Base-by-base conservation (phyloP, 108 stramenopile genomes). In the Schizochytrium sp. region DNA sequence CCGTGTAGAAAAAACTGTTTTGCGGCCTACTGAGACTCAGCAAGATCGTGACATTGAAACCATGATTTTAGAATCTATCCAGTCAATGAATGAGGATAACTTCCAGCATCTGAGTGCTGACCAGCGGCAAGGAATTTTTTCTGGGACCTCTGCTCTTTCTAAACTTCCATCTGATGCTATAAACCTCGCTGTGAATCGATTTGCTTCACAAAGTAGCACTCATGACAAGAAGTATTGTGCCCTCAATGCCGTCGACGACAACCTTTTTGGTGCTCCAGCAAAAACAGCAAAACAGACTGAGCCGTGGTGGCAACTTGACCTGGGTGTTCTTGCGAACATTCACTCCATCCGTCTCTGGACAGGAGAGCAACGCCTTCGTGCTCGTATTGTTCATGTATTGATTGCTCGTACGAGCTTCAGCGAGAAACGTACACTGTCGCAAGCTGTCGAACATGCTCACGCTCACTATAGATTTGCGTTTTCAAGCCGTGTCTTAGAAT, bases 61-160 rank as follows among this genome's bases (percentile, higher is more conserved):
- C 45, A 83, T 83, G 76, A 83, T 83, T 40, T 53, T 49, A 5
- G 50, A 55, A n/a, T 83, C 76, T 17, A 83, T 83, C 76, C 76
- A 83, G 53, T 19, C 47, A n/a, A 83, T 83, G 76, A 55, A n/a
- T 3, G 76, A 83, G 28, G 50, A 83, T 5, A 38, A 17, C 28
- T 83, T 83, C 53, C 28, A 83, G 76, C 5, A 42, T 2, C 28
- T 83, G 76, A 83, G 76, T 53, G 76, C 10, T 7, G 47, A 47
- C 38, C 50, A 83, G 50, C 47, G 53, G n/a, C 15, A 83, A 42
- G 76, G 76, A 13, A 83, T 83, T 55, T 10, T 83, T 17, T 55
- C 47, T 47, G 53, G 53, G 2, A 53, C n/a, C 15, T 17, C 76
- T 2, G 76, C 76, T 10, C 53, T 83, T 0, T 83, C 76, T 10